Conservation (phyloP, 805 yeast species). For the Huiozyma sinensis region DNA sequence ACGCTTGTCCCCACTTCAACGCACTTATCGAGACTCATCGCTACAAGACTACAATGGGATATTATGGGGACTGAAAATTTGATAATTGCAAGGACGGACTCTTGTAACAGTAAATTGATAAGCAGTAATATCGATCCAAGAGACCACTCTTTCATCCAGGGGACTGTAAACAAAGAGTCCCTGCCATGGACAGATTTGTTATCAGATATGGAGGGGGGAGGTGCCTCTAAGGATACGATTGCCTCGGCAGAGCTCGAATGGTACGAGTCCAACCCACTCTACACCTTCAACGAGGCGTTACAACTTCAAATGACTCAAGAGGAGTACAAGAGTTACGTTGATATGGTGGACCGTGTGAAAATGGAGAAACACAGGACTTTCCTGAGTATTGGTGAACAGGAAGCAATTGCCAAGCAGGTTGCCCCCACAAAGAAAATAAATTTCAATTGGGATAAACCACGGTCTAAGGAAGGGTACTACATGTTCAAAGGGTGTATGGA, state of each 20-base stretch:
- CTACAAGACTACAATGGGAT: constrained; percentile 56
- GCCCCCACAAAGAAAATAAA: constrained; percentile 27
- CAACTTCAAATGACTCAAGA: constrained; percentile 13
- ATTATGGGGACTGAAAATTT: constrained; percentile 49
- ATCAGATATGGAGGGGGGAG: constrained; percentile 33
- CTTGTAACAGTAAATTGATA: constrained; percentile 43
- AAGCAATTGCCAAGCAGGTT: constrained; percentile 16
- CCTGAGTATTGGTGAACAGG: constrained; percentile 16
- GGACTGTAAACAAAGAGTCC: constrained; percentile 25
- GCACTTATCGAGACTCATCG: constrained; percentile 42
- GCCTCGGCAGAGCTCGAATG: constrained; percentile 36
- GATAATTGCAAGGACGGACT: constrained; percentile 51
- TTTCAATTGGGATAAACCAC: constrained; percentile 53
- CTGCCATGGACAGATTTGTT: constrained; percentile 38
- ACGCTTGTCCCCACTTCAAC: constrained; percentile 50
- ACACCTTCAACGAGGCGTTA: constrained; percentile 44
- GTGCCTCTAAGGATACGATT: constrained; percentile 29
- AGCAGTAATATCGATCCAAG: constrained; percentile 43
- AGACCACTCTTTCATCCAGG: constrained; percentile 47
- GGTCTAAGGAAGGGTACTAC: constrained; percentile 48
- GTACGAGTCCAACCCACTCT: constrained; percentile 32
- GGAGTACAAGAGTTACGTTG: constrained; percentile 20
- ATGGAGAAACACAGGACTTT: constrained; percentile 17
- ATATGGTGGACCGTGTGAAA: constrained; percentile 11
- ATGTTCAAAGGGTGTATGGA: constrained; percentile 40